Conservation (phyloP, 768 basidiomycete species). For the Pulveroboletus sp. region DNA sequence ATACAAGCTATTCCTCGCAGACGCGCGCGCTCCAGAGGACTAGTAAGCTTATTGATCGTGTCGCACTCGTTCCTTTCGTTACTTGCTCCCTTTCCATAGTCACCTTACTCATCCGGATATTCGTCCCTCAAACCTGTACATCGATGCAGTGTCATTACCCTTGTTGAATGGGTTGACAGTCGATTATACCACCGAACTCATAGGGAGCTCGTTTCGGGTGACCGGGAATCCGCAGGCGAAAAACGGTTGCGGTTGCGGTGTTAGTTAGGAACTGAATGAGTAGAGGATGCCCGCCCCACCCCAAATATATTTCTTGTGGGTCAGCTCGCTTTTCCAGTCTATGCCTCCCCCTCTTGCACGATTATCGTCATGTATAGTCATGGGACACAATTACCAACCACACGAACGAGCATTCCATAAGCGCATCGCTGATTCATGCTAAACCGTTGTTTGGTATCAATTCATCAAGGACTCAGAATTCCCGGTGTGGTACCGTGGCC, state of each 20-base stretch:
- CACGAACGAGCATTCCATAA: too few relatives aligned
- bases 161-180: constrained; percentile 86
- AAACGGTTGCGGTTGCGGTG: constrained; percentile 92
- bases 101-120: constrained; percentile 69
- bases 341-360: too few relatives aligned
- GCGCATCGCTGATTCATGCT: too few relatives aligned
- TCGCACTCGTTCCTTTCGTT: too few relatives aligned
- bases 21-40: constrained; percentile 62
- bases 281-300: too few relatives aligned
- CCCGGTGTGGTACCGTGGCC: too few relatives aligned
- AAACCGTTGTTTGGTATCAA: too few relatives aligned
- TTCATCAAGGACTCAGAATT: too few relatives aligned
- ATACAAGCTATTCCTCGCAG: constrained; percentile 85
- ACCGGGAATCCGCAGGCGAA: constrained; percentile 86
- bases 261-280: constrained; percentile 71
- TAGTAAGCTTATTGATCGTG: constrained; percentile 56
- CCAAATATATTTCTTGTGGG: too few relatives aligned
- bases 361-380: too few relatives aligned
- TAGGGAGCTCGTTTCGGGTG: constrained; percentile 86
- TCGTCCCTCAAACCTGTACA: constrained; percentile 69
- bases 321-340: too few relatives aligned
- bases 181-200: constrained; percentile 91
- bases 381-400: too few relatives aligned
- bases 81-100: constrained; percentile 34
- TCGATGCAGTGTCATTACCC: constrained; percentile 82